phyloP scores from a whole-genome alignment of 805 yeast species.

The Lipomyces starkeyi region DNA sequence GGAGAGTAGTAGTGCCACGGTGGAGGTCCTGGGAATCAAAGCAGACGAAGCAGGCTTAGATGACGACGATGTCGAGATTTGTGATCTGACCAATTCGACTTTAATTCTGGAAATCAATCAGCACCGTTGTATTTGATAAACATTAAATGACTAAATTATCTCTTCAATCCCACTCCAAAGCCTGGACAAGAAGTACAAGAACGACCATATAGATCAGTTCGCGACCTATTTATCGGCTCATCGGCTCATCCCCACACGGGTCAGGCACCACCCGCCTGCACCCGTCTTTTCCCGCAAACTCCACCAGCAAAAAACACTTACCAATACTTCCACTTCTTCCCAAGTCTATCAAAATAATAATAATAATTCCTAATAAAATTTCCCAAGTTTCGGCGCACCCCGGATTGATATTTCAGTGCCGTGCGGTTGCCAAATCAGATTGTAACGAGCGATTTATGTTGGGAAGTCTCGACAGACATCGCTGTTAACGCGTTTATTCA shows the following conservation, averaged over 20 bases:
- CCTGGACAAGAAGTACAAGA: neutral
- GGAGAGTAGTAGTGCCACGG: neutral
- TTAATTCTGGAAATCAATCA: neutral
- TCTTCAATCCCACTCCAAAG: no score
- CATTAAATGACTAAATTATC: no score
- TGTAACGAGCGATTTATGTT: neutral
- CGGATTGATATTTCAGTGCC: neutral
- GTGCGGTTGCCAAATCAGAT: neutral
- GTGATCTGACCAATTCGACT: neutral
- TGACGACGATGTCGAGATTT: neutral
- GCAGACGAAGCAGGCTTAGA: conserved; percentile 1
- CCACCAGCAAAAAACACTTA: neutral
- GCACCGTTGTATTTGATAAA: neutral
- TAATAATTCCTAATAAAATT: neutral
- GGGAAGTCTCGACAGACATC: neutral
- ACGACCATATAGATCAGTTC: neutral
- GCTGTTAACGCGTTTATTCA: neutral
- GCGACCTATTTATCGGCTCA: no score
- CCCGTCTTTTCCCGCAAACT: no score
- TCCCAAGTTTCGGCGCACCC: neutral
- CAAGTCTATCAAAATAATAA: neutral
- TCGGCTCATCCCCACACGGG: neutral
- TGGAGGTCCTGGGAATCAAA: neutral
- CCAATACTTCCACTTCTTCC: neutral
- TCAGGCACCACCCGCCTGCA: neutral